Conservation (phyloP, 2,329 filamentous ascomycete species). For the Geosmithia flava region DNA sequence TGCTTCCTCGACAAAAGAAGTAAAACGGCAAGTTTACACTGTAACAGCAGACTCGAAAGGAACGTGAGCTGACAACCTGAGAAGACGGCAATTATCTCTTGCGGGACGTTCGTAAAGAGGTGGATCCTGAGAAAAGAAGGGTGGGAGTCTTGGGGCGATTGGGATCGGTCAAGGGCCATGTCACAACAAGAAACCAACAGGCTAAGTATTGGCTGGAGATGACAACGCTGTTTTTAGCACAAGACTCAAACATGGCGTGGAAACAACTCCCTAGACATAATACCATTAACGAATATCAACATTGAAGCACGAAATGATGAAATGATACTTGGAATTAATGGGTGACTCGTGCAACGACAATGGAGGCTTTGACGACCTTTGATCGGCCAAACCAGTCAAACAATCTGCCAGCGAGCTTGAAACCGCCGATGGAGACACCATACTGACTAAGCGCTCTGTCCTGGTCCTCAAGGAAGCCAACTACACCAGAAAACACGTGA, state of each 20-base stretch:
- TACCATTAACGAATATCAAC: background rate
- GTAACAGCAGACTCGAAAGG: background rate
- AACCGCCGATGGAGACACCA: conserved; percentile 21
- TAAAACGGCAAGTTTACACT: background rate
- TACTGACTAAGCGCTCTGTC: conserved; percentile 18
- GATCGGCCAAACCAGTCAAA: conserved; percentile 24
- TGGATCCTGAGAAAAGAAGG: background rate
- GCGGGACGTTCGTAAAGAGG: background rate
- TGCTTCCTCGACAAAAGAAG: background rate
- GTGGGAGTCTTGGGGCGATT: background rate
- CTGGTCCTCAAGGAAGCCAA: conserved; percentile 25
- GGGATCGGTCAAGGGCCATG: background rate
- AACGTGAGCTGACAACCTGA: background rate
- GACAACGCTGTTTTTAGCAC: background rate
- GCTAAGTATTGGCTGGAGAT: background rate
- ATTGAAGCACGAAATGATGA: background rate
- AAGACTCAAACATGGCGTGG: background rate
- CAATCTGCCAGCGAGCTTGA: conserved; percentile 21
- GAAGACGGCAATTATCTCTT: background rate
- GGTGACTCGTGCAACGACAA: conserved; percentile 16
- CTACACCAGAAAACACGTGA: conserved; percentile 37
- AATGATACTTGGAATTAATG: background rate
- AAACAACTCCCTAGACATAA: background rate
- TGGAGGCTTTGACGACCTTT: conserved; percentile 18
- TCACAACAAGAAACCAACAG: background rate